These are phyloP conservation scores for Hypomontagnella submonticulosa DNA, from an alignment of 495 filamentous ascomycete genomes.

Conservation along the genomic window DNA sequence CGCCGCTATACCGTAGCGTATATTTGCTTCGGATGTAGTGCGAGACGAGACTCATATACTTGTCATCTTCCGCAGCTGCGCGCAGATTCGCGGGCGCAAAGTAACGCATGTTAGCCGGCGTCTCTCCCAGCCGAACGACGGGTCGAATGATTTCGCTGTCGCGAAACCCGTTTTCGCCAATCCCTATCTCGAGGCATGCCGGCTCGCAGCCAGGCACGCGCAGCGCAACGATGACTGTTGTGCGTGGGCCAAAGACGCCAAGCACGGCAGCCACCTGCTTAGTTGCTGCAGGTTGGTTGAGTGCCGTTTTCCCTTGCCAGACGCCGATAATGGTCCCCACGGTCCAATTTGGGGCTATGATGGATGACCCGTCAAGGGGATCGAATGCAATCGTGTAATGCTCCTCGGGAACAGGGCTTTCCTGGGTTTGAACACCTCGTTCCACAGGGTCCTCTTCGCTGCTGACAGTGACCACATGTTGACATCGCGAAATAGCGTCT, in stretches of 20 bases:
- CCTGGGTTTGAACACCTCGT: constrained; percentile 16
- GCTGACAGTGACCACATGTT: constrained; percentile 56
- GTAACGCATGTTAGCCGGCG: constrained; percentile 54
- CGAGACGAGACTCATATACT: constrained; percentile 56
- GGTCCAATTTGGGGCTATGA: constrained; percentile 64
- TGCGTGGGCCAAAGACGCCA: constrained; percentile 63
- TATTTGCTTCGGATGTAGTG: constrained; percentile 56
- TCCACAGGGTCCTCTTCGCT: constrained; percentile 66
- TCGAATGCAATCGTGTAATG: constrained; percentile 67
- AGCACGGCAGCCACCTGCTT: constrained; percentile 59
- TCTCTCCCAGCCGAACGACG: constrained; percentile 40
- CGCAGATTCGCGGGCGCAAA: constrained; percentile 67
- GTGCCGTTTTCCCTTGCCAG: constrained; percentile 59
- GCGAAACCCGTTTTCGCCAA: constrained; percentile 36
- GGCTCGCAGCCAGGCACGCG: constrained; percentile 48
- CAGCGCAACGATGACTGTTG: constrained; percentile 60
- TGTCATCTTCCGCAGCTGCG: constrained; percentile 53
- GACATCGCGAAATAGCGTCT: constrained; percentile 52
- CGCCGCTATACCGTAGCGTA: constrained; percentile 63
- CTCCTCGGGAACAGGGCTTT: constrained; percentile 43
- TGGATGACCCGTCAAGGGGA: constrained; percentile 65
- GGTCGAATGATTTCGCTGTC: constrained; percentile 52
- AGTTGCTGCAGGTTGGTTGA: constrained; percentile 48
- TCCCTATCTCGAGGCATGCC: constrained; percentile 56
- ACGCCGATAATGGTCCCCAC: constrained; percentile 65